Base-by-base conservation (phyloP, 176 grass and related monocot species). In the Alopecurus myosuroides region DNA sequence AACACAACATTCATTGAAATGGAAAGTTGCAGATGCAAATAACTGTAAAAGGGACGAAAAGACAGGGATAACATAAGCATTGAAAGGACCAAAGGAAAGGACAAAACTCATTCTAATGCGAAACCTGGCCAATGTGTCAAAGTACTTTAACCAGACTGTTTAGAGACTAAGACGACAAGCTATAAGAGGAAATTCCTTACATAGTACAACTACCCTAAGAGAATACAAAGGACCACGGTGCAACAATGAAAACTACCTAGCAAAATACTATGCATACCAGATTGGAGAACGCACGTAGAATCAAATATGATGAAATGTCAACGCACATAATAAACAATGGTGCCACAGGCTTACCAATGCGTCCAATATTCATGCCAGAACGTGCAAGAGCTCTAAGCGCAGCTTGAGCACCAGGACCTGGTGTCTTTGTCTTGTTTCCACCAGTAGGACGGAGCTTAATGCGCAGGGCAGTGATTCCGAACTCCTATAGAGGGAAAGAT, bases 281-380 rank as follows among this genome's bases (percentile, higher is more conserved):
- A 40, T 1, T 55, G n/a, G 10, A 49, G 18, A 49, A n/a, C n/a
- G n/a, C n/a, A n/a, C n/a, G 3, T 17, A 19, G 7, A 65, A 35
- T 3, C 30, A 36, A 66, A 35, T 66, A 17, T 20, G 17, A 20
- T 66, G 63, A 36, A 20, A 66, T 66, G 61, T 0, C 30, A 17
- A 0, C 3, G 30, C 49, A 56, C 13, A 62, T 9, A 70, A 79
- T 12, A 30, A 11, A 73, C 46, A 64, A 23, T 19, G 7, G 23
- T 23, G 35, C 1, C 12, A n/a, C n/a, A 37, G 34, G 57, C 70
- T 89, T 85, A 94, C 92, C 94, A 80, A 97, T 97, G 39, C 90
- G 94, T 13, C 94, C 92, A 63, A 97, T 97, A 86, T 94, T 97
- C 92, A 97, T 97, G 72, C 92, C 94, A 81, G 94, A 92, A 76